Conservation (phyloP, 2,329 filamentous ascomycete species). For the Daldinia eschscholtzii region DNA sequence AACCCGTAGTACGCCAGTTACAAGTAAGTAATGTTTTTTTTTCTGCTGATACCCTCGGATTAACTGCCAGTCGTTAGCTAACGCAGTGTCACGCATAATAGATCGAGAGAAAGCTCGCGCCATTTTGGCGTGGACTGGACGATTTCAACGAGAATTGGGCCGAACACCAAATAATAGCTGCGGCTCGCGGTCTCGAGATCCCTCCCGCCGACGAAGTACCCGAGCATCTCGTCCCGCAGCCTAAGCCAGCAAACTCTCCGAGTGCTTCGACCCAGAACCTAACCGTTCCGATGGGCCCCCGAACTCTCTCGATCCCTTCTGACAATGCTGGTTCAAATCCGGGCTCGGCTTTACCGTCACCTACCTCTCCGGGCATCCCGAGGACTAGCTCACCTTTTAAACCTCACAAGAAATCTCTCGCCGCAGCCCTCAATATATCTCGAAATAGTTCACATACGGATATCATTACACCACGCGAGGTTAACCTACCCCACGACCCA, state of each 20-base stretch:
- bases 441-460: constrained; percentile 80
- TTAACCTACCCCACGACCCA: constrained; percentile 83
- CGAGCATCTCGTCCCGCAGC: constrained; percentile 69
- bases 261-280: constrained; percentile 71
- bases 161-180: constrained; percentile 94
- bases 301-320: constrained; percentile 83
- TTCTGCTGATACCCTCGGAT: neutral
- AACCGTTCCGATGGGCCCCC: constrained; percentile 81
- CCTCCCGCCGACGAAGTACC: constrained; percentile 86
- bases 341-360: constrained; percentile 71
- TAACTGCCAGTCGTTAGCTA: constrained; percentile 23
- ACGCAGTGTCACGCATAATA: constrained; percentile 54
- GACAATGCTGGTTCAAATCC: constrained; percentile 74
- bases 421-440: constrained; percentile 81
- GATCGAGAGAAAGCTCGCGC: constrained; percentile 93
- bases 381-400: constrained; percentile 75
- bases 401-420: constrained; percentile 88
- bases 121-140: constrained; percentile 94
- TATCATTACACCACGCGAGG: constrained; percentile 79
- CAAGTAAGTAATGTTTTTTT: constrained; percentile 72
- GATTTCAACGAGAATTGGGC: constrained; percentile 92
- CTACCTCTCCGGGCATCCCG: constrained; percentile 62
- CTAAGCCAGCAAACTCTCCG: constrained; percentile 60
- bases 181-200: constrained; percentile 84
- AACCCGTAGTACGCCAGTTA: constrained; percentile 85